Evolutionary conservation across 2,329 filamentous ascomycete genomes (phyloP), one percentile per base, ranked within the genome.

Genomic region (Nemania abortiva): DNA sequence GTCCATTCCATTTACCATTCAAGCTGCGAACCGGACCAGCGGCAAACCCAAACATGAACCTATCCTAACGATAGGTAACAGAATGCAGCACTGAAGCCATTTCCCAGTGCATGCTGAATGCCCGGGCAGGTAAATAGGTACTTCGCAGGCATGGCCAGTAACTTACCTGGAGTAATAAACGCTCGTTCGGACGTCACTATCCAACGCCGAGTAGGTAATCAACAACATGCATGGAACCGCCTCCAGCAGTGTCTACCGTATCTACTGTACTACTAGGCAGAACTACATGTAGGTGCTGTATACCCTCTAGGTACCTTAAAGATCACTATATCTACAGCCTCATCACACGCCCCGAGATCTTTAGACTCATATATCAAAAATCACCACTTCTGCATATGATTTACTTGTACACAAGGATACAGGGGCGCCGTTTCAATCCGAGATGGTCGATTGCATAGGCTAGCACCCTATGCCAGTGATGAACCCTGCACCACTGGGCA

Each of bases 21-120:
- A 4, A 42, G 2, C 10, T 18, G 9, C 13, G 39, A 49, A 37
- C 50, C 52, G 37, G 60, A 45, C 60, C 34, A 63, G 60, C 22
- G 50, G 50, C 31, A 34, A 34, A 34, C 31, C 31, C 31, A 4
- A 34, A 34, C 31, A 34, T 9, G 31, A 34, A 34, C 31, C 31
- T 34, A 34, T 9, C 29, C 47, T 20, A 27, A n/a, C 4, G 42
- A 42, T 37, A 37, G 34, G 34, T 42, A 15, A 11, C 39, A 47
- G 18, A 47, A 47, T n/a, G 9, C 18, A n/a, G 13, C 13, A n/a
- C 4, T 47, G 4, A n/a, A 47, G 42, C 42, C 42, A n/a, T 47
- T 47, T 47, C 42, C 42, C 10, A n/a, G n/a, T 47, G n/a, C 10
- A n/a, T n/a, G n/a, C n/a, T n/a, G n/a, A n/a, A 34, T 34, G 31